Base-by-base conservation (phyloP, 2,329 filamentous ascomycete genomes). In the Achaetomium macrosporum region DNA sequence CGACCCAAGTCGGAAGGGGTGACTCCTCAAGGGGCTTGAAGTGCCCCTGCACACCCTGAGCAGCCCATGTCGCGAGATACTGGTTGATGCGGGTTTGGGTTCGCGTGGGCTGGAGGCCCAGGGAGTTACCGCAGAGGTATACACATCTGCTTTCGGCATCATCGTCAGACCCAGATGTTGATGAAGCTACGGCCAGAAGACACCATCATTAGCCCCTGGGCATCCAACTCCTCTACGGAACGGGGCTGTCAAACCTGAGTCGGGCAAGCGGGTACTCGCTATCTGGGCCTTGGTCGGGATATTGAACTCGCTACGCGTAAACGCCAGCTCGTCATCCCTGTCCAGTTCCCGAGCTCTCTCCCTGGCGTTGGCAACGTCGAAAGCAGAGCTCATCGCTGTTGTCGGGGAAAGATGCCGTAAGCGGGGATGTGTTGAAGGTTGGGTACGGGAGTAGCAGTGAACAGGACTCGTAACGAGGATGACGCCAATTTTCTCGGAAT, bases 51-150 rank as follows among this genome's bases (percentile, higher is more conserved):
- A 92, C 87, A 12, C 83, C 88, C 64, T 89, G 88, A 1, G 81
- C 84, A 5, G 83, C 83, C 88, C 88, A 92, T 25, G 85, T 86
- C 36, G 79, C 74, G 30, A 91, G 76, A 64, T 90, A 88, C 50
- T 83, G 77, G 54, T 81, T 74, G 61, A 91, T 76, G 53, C 88
- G 85, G 37, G 76, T 74, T 37, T 76, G 74, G 1, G 84, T 87
- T 51, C 77, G 74, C 56, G 76, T 79, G 42, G 88, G 87, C 65
- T 91, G 88, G 15, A 90, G 74, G 20, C 88, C 88, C 5, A 92
- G 75, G 0, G 87, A 90, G 68, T 91, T 91, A 37, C 88, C 88
- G 64, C 87, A 90, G 40, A 92, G 76, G 64, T 92, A 92, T 55
- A 86, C 82, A 62, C 78, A 59, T 42, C 58, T 57, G 15, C 47